Evolutionary conservation across 176 grass and related monocot genomes (phyloP).

Genomic region (Avena sativa): DNA sequence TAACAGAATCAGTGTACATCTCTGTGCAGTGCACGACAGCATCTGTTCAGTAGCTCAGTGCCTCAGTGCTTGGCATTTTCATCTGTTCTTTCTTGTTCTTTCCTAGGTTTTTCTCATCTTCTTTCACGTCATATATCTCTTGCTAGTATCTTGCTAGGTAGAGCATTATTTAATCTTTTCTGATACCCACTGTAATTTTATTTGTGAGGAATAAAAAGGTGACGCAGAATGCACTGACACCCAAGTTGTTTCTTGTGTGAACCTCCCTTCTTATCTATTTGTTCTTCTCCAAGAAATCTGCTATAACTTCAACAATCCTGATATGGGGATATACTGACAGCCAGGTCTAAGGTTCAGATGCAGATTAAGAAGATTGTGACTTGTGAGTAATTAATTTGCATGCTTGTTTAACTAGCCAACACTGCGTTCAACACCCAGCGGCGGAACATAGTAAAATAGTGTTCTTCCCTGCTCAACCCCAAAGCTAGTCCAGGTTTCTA

Average conservation of each 20-base stretch:
- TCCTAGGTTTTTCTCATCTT: not conserved
- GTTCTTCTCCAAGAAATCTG: not conserved
- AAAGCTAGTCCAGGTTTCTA: not conserved
- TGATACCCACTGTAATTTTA: not conserved
- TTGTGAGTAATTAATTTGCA: not conserved
- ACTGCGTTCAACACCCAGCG: not conserved
- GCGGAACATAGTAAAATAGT: not conserved
- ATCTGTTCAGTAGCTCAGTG: not conserved
- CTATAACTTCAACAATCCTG: not conserved
- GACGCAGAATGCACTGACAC: not conserved
- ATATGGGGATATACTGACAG: not conserved
- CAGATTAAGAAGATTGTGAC: not conserved
- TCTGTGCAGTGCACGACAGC: slow-evolving; percentile 5
- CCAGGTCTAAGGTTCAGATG: not conserved
- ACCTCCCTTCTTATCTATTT: not conserved
- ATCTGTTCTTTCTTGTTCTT: not conserved
- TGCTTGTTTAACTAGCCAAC: not conserved
- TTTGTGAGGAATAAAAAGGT: not conserved
- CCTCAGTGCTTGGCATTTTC: not conserved
- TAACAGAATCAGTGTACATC: slow-evolving; percentile 23
- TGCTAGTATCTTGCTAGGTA: slow-evolving; percentile 29
- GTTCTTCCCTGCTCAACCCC: not conserved
- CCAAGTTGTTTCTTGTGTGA: not conserved
- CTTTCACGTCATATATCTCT: not conserved
- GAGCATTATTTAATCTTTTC: not conserved